Evolutionary conservation across 805 yeast species (phyloP), one percentile per base, ranked within the genome.

Genomic region (Pichia nanzhaoensis): DNA sequence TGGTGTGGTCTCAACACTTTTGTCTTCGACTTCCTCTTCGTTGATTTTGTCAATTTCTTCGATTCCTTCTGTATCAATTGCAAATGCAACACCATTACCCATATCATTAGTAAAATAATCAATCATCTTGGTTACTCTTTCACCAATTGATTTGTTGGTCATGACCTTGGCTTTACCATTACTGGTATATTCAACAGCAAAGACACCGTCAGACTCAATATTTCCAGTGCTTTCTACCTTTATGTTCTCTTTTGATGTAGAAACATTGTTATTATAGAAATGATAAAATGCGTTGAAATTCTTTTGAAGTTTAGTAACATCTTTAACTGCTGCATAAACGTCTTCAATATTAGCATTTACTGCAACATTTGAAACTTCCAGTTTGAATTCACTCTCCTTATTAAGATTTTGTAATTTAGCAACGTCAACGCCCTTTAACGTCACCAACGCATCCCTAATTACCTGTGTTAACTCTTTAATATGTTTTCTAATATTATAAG

Each of bases 401-500:
- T 60, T 60, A 24, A 65, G 57, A 57, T 67, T 55, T 51, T 72
- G 76, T 43, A 67, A 64, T 9, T 57, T 61, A 20, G 55, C 68
- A 17, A 67, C 16, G 42, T 51, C 54, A 27, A 51, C 19, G 7
- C 45, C 50, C 3, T 42, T 41, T 14, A 48, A 53, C 24, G 59
- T 53, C 13, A 56, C 56, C 34, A 74, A 48, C 0, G 76, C 62
- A 4, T 57, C 62, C 43, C 71, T 65, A 2, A 88, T 76, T 28
- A 85, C 49, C n/a, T 66, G 69, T 0, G 88, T 81, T 32, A 89
- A 56, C 36, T 70, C 75, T 46, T 72, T 71, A 1, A 84, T 74
- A 57, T 75, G 71, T 34, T 55, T 55, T 40, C 93, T 69, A 5
- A 85, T 81, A 51, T 45, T 55, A 14, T 37, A 39, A 9, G 58